Percentiles rank a stretch among this genome's conserved stretches.
These are phyloP conservation scores for Betula pendula DNA, from an alignment of 306 rosid genomes.

Conservation along the genomic window DNA sequence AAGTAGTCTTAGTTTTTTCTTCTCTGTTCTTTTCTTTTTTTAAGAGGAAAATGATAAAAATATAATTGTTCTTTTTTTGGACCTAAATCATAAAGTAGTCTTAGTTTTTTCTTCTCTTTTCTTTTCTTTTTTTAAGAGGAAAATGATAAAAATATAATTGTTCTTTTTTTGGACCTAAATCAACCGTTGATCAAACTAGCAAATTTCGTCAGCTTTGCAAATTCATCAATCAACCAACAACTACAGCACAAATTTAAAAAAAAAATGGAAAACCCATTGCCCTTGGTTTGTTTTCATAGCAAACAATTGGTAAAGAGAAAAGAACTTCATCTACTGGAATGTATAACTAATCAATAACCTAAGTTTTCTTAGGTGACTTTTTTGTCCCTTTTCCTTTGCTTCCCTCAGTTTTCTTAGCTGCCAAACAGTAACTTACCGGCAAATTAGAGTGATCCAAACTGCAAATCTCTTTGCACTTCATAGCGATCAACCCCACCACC, in stretches of 20 bases:
- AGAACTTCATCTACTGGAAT: neutral
- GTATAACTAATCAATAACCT: neutral
- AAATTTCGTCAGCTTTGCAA: neutral
- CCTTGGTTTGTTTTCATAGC: neutral
- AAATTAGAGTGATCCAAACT: conserved; percentile 80
- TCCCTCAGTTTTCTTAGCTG: neutral
- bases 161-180: neutral
- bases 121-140: too few relatives aligned
- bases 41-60: too few relatives aligned
- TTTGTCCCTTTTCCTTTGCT: too few relatives aligned
- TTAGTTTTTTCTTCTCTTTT: too few relatives aligned
- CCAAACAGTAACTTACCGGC: conserved; percentile 49
- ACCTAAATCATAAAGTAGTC: neutral
- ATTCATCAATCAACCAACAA: neutral
- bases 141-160: too few relatives aligned
- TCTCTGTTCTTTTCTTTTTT: too few relatives aligned
- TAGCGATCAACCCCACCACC: conserved; percentile 81
- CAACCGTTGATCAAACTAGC: neutral
- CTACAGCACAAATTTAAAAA: neutral
- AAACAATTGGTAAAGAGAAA: neutral
- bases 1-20: neutral
- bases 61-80: too few relatives aligned
- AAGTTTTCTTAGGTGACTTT: neutral
- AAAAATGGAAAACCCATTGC: neutral
- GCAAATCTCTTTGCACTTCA: conserved; percentile 70